phyloP scores from a whole-genome alignment of 305 asterid species.

The Plantago coronopus region DNA sequence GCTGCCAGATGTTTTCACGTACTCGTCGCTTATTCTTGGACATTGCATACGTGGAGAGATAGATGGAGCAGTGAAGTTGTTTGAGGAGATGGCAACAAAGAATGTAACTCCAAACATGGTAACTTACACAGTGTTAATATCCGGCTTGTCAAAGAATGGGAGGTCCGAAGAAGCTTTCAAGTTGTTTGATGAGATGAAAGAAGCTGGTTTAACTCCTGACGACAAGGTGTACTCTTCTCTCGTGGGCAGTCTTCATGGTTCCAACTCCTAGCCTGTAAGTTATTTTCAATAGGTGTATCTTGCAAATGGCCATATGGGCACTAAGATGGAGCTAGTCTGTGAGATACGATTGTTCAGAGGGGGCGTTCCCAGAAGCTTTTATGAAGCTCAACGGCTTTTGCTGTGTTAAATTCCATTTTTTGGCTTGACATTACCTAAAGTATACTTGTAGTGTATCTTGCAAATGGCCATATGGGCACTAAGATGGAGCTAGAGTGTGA shows the following conservation, averaged over 20 bases:
- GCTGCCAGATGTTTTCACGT: constrained; percentile 42
- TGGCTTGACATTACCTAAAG: too few relatives aligned
- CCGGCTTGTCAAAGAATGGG: constrained; percentile 62
- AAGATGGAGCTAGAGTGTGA: too few relatives aligned
- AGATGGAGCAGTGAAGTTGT: constrained; percentile 60
- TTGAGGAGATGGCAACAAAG: constrained; percentile 48
- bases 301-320: too few relatives aligned
- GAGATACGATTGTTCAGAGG: too few relatives aligned
- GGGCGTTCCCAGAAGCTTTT: too few relatives aligned
- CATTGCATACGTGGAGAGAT: constrained; percentile 53
- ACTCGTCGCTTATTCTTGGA: constrained; percentile 52
- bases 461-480: too few relatives aligned
- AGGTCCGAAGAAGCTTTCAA: constrained; percentile 71
- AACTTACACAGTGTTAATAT: constrained; percentile 58
- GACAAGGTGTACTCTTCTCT: constrained; percentile 63
- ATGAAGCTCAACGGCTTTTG: too few relatives aligned
- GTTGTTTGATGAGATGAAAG: constrained; percentile 72
- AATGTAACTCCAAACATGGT: constrained; percentile 39
- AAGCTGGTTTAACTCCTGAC: constrained; percentile 64
- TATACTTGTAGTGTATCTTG: too few relatives aligned
- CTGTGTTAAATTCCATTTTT: too few relatives aligned
- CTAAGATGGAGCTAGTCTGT: too few relatives aligned
- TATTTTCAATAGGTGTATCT: not conserved
- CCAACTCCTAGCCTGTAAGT: constrained; percentile 6
- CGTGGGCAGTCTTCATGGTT: constrained; percentile 73